These are phyloP conservation scores for Penicillium cosmopolitanum DNA, from an alignment of 495 filamentous ascomycete genomes.

Conservation along the genomic window DNA sequence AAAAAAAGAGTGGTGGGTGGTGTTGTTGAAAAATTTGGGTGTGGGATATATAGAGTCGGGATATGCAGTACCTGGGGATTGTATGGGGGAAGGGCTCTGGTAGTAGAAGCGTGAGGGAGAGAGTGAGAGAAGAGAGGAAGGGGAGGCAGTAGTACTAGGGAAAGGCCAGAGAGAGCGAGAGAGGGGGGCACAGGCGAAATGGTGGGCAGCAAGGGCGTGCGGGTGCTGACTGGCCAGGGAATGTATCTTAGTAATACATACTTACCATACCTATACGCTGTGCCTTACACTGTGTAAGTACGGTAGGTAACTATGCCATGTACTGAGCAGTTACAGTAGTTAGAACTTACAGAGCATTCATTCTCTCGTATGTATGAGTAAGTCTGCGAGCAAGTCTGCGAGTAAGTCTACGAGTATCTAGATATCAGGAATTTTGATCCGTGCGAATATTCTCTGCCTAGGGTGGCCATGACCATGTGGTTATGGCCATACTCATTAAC, in stretches of 20 bases:
- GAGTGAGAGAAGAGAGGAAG: conserved; percentile 41
- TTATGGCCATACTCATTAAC: too few relatives aligned
- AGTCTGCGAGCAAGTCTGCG: too few relatives aligned
- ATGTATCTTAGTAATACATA: conserved; percentile 18
- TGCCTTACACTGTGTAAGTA: too few relatives aligned
- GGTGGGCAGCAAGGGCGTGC: conserved; percentile 23
- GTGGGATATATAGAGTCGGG: conserved; percentile 37
- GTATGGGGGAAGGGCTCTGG: conserved; percentile 61
- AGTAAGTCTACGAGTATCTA: too few relatives aligned
- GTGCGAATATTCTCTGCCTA: too few relatives aligned
- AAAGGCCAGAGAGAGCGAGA: conserved; percentile 57
- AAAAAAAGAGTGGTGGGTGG: conserved; percentile 26
- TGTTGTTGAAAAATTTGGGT: conserved; percentile 25
- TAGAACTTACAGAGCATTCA: too few relatives aligned
- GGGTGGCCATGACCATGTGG: too few relatives aligned
- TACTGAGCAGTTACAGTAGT: too few relatives aligned
- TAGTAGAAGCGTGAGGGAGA: conserved; percentile 62
- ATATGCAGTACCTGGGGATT: conserved; percentile 54
- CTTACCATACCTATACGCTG: too few relatives aligned
- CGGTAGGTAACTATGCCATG: too few relatives aligned
- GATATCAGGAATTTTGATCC: too few relatives aligned
- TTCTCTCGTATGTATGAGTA: too few relatives aligned
- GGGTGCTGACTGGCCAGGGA: conserved; percentile 29
- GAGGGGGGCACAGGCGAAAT: conserved; percentile 28
- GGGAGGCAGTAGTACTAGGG: conserved; percentile 64